Evolutionary conservation across 2,329 filamentous ascomycete species (phyloP), one percentile per base, ranked within the genome.

Genomic region (Penicillium psychrosexuale): DNA sequence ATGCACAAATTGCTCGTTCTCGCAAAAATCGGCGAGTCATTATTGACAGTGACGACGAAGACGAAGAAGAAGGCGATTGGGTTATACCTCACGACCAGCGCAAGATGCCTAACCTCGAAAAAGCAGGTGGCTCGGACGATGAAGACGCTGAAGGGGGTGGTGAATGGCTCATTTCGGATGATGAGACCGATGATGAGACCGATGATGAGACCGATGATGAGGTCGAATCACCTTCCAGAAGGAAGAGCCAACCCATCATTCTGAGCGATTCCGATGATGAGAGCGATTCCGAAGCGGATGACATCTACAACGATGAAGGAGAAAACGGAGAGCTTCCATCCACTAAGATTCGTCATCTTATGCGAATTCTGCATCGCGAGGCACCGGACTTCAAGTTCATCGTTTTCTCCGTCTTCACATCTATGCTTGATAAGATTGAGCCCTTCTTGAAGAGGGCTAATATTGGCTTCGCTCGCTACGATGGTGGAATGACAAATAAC

Each of bases 391-490:
- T 96, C 81, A 99, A 99, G 71, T 96, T 96, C 69, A 99, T 99
- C 66, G 91, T 99, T 60, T 99, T 99, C 75, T 96, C 91, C 1
- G 91, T 97, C 67, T 99, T 99, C 75, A 99, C 94, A 0, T 94
- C 91, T 0, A 99, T 99, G 94, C 85, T 99, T 43, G 90, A 97
- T 76, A 85, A 97, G 28, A 86, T 99, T 59, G 91, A 97, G 70
- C 94, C 94, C 2, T 97, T 97, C 74, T 80, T 99, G 56, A 81
- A 82, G 43, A 82, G 85, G 46, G 85, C 88, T 13, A 84, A 85
- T 13, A 87, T 96, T 72, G 82, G 82, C 57, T 96, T 88, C 69
- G 90, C 90, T 15, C 89, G 94, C 51, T 99, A 99, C 74, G 94
- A 99, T 70, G 94, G 94, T 53, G 85, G 86, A 65, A 99, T 99